Evolutionary conservation across 176 grass and related monocot genomes (phyloP).

Genomic region (Hsuehochloa calcarea): DNA sequence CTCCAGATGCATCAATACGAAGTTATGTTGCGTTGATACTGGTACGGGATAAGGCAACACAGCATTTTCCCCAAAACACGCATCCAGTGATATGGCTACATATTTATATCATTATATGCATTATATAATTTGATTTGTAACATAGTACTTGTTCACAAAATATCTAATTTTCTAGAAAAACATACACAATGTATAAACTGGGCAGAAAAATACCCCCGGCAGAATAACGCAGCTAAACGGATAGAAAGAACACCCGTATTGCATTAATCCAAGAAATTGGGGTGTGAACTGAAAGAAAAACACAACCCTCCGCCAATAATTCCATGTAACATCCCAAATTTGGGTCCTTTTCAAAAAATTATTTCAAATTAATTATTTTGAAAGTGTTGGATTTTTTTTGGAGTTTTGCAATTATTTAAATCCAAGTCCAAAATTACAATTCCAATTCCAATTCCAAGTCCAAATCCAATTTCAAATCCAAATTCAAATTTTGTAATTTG

Average conservation of each 20-base stretch:
- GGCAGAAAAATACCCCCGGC: background rate
- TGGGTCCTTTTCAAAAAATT: too few relatives aligned
- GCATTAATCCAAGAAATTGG: background rate
- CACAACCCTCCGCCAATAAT: background rate
- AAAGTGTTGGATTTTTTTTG: too few relatives aligned
- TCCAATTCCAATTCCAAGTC: too few relatives aligned
- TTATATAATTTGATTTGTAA: background rate
- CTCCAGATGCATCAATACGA: background rate
- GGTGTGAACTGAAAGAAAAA: background rate
- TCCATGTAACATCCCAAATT: too few relatives aligned
- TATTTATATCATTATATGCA: constrained; percentile 2
- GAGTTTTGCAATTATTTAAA: too few relatives aligned
- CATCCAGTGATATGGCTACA: background rate
- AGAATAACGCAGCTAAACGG: background rate
- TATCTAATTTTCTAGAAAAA: background rate
- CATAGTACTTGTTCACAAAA: background rate
- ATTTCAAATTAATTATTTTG: too few relatives aligned
- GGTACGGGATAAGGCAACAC: background rate
- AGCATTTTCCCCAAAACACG: constrained; percentile 3
- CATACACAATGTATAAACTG: constrained; percentile 12
- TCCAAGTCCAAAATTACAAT: too few relatives aligned
- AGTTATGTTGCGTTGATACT: background rate
- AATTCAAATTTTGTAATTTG: too few relatives aligned
- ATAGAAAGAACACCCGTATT: background rate
- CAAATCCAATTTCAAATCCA: too few relatives aligned